Evolutionary conservation across 2,329 filamentous ascomycete genomes (phyloP).

Genomic region (Trichoderma simmonsii): DNA sequence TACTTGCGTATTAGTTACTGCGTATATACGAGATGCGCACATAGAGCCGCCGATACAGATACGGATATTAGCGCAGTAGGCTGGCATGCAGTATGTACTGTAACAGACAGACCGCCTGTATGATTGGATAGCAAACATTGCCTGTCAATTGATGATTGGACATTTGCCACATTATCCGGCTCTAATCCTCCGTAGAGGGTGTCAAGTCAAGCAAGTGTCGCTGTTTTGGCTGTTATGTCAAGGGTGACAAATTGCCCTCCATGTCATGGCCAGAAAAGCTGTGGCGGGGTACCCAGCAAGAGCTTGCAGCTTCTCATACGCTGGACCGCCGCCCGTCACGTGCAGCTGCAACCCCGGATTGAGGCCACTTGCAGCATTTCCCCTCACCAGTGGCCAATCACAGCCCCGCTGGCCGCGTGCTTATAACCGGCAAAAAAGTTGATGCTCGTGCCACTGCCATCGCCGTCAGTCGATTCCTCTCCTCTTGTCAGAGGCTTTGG

Average conservation of each 20-base stretch:
- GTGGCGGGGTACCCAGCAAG: neutral
- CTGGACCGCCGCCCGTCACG: neutral
- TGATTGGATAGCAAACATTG: neutral
- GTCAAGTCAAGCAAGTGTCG: neutral
- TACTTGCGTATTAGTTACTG: neutral
- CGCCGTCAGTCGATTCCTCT: conserved; percentile 23
- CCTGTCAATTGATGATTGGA: neutral
- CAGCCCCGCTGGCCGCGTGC: conserved; percentile 15
- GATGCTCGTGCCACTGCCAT: conserved; percentile 22
- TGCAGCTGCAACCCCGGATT: conserved; percentile 19
- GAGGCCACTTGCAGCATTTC: conserved; percentile 20
- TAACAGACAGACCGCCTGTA: neutral
- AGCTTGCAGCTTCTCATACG: neutral
- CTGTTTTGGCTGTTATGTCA: neutral
- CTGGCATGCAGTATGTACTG: no score
- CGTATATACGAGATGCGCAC: neutral
- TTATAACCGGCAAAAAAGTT: conserved; percentile 21
- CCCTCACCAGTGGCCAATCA: conserved; percentile 36
- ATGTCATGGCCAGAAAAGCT: neutral
- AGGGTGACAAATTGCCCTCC: neutral
- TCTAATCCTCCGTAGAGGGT: neutral
- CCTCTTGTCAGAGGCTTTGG: conserved; percentile 20
- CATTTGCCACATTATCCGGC: conserved; percentile 2
- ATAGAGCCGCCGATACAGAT: neutral
- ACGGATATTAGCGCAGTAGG: neutral